phyloP scores from a whole-genome alignment of 2,329 filamentous ascomycete genomes.

The Penicillium griseofulvum region DNA sequence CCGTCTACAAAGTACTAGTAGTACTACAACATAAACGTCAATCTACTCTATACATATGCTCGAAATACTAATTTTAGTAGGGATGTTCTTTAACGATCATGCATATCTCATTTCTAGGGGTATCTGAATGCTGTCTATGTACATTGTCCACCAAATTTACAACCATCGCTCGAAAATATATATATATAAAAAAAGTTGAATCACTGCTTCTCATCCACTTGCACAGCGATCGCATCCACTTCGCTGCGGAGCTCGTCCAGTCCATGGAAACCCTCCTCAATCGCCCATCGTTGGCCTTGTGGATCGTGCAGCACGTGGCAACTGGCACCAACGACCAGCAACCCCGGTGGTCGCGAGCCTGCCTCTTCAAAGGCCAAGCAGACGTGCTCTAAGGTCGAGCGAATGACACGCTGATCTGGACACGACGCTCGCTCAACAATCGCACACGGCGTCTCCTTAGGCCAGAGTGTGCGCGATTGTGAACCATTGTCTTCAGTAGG shows the following conservation, averaged over 20 bases:
- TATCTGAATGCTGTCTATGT: constrained; percentile 25
- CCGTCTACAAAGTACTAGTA: too few relatives aligned
- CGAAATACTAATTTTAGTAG: neutral
- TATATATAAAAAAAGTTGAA: neutral
- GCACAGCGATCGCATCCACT: constrained; percentile 16
- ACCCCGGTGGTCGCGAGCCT: constrained; percentile 81
- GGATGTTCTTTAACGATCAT: neutral
- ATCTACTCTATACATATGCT: neutral
- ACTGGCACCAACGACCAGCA: constrained; percentile 79
- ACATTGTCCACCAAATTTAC: constrained; percentile 8
- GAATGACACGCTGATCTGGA: constrained; percentile 87
- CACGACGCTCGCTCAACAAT: constrained; percentile 93
- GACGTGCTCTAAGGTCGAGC: constrained; percentile 78
- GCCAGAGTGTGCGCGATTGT: constrained; percentile 55
- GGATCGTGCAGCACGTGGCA: constrained; percentile 72
- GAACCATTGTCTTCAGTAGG: constrained; percentile 28
- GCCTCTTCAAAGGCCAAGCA: constrained; percentile 81
- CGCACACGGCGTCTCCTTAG: constrained; percentile 76
- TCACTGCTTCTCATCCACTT: constrained; percentile 13
- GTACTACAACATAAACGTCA: neutral
- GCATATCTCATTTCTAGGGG: constrained; percentile 13
- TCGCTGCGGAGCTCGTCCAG: constrained; percentile 55
- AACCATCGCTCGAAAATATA: constrained; percentile 11
- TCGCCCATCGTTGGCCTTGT: constrained; percentile 67
- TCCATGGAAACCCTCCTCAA: constrained; percentile 82